Percentiles rank a stretch among this genome's conserved stretches.
Evolutionary conservation across 768 basidiomycete species (phyloP).

Genomic region (Coprinellus micaceus): DNA sequence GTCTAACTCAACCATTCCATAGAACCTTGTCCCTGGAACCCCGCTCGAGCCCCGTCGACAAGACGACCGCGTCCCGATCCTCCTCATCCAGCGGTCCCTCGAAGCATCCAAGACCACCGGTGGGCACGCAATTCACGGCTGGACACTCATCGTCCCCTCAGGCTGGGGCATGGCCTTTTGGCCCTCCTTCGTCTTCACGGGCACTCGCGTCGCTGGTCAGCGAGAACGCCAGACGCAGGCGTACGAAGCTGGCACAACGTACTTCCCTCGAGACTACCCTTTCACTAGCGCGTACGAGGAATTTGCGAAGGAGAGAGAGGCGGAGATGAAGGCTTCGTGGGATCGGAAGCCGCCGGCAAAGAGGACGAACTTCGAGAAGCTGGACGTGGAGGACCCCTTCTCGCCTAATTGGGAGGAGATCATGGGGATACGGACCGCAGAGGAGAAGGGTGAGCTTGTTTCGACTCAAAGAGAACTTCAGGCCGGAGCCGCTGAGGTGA

Average conservation of each 20-base stretch:
- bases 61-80: slow-evolving; percentile 80
- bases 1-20: too few species aligned
- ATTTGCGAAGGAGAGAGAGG: slow-evolving; percentile 46
- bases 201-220: slow-evolving; percentile 82
- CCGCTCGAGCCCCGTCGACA: slow-evolving; percentile 59
- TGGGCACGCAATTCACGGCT: slow-evolving; percentile 63
- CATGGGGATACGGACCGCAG: slow-evolving; percentile 42
- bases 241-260: slow-evolving; percentile 71
- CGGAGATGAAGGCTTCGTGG: slow-evolving; percentile 62
- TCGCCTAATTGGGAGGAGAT: slow-evolving; percentile 68
- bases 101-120: slow-evolving; percentile 28
- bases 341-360: slow-evolving; percentile 85
- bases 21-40: slow-evolving; percentile 80
- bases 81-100: slow-evolving; percentile 79
- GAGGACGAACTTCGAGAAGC: slow-evolving; percentile 62
- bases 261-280: slow-evolving; percentile 84
- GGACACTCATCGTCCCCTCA: slow-evolving; percentile 80
- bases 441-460: slow-evolving; percentile 33
- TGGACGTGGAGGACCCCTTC: slow-evolving; percentile 73
- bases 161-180: slow-evolving; percentile 94
- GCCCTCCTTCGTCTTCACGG: slow-evolving; percentile 75
- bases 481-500: slow-evolving; percentile 19
- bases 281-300: slow-evolving; percentile 48
- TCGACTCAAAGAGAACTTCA: slow-evolving; percentile 53
- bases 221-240: slow-evolving; percentile 76